A percentile compares a stretch with the other conserved stretches of the same genome.
These are phyloP conservation scores for Porphyra umbilicalis DNA, from an alignment of 31 red algal genomes.

Conservation along the genomic window DNA sequence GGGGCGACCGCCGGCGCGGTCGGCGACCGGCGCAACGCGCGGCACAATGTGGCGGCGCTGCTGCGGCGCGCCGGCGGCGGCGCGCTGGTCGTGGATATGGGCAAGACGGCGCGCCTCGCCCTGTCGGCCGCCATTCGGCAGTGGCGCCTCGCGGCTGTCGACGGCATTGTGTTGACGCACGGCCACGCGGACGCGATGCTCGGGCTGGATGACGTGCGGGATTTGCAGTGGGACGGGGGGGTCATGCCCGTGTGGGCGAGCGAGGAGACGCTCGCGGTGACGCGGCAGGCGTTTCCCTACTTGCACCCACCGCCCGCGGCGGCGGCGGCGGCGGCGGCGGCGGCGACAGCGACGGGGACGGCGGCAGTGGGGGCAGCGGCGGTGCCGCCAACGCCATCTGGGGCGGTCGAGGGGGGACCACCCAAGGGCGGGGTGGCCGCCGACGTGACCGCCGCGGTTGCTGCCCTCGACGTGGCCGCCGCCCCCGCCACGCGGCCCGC, in stretches of 20 bases:
- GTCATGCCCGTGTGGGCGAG: slow-evolving; percentile 42
- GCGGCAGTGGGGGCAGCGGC: slow-evolving; percentile 7
- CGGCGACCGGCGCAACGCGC: slow-evolving; percentile 1
- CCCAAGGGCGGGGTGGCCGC: too few species aligned
- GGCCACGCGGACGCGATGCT: slow-evolving; percentile 84
- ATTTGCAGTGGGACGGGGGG: slow-evolving; percentile 22
- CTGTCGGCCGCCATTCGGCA: slow-evolving; percentile 62
- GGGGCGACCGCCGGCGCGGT: not conserved
- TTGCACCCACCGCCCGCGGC: slow-evolving; percentile 18
- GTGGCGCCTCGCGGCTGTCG: slow-evolving; percentile 44
- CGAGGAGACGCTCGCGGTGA: slow-evolving; percentile 39
- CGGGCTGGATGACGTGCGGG: slow-evolving; percentile 86
- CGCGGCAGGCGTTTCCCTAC: slow-evolving; percentile 34
- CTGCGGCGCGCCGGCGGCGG: slow-evolving; percentile 23
- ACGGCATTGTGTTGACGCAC: slow-evolving; percentile 92
- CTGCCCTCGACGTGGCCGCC: not conserved
- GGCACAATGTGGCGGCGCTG: slow-evolving; percentile 45
- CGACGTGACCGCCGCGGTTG: too few species aligned
- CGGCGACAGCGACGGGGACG: not conserved
- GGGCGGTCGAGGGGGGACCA: too few species aligned
- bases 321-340: not conserved
- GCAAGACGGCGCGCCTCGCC: slow-evolving; percentile 71
- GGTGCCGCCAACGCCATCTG: too few species aligned
- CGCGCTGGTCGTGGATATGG: slow-evolving; percentile 79
- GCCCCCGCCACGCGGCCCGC: not conserved